These are phyloP conservation scores for Myriosclerotinia curreyana DNA, from an alignment of 2,329 filamentous ascomycete species.

Conservation along the genomic window DNA sequence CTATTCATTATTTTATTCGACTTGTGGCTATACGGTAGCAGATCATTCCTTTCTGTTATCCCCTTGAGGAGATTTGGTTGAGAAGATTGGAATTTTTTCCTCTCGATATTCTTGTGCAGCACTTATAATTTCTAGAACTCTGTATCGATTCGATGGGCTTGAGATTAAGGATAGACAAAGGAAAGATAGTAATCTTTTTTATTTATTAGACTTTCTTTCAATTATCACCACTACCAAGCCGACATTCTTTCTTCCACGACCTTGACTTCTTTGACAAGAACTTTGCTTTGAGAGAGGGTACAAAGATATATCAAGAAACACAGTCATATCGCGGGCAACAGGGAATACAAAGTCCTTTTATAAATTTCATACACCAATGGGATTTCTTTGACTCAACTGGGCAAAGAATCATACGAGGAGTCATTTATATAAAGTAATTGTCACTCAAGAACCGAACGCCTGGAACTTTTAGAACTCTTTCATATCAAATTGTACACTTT, in stretches of 20 bases:
- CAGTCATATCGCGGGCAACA: neutral
- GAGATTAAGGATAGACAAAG: slow-evolving; percentile 2
- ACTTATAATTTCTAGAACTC: neutral
- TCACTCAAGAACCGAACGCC: neutral
- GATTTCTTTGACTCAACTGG: neutral
- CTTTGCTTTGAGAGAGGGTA: neutral
- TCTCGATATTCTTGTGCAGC: neutral
- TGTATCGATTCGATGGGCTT: neutral
- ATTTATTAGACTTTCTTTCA: no score
- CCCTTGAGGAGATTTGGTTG: neutral
- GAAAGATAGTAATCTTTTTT: neutral
- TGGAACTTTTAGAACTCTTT: neutral
- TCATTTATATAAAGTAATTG: slow-evolving; percentile 2
- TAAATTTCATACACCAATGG: neutral
- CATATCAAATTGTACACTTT: no score
- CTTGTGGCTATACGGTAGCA: neutral
- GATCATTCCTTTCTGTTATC: neutral
- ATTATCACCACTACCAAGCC: neutral
- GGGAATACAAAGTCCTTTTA: neutral
- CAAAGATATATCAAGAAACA: neutral
- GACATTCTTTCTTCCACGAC: neutral
- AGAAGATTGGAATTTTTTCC: neutral
- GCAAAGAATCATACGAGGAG: neutral
- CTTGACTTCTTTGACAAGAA: slow-evolving; percentile 1
- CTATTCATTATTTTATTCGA: neutral